Conservation (phyloP, 2,329 filamentous ascomycete species). For the Penicillium hesseltinei region DNA sequence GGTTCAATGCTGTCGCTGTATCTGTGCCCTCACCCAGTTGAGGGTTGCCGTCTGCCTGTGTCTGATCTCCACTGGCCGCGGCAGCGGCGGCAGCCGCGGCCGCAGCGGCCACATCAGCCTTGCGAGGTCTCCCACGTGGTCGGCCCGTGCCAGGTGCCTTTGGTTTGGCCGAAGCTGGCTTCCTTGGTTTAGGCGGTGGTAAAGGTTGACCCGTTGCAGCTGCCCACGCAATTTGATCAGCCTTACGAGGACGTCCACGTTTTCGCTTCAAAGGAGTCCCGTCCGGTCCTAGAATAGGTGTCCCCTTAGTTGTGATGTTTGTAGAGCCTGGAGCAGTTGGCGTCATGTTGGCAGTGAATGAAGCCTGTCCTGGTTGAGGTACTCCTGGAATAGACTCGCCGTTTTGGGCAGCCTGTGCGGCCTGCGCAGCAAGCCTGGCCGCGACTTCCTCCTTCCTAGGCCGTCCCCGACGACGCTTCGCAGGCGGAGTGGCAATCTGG, state of each 20-base stretch:
- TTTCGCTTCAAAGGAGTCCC: slow-evolving; percentile 29
- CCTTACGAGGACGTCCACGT: slow-evolving; percentile 34
- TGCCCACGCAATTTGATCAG: slow-evolving; percentile 25
- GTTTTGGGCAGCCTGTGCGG: slow-evolving; percentile 17
- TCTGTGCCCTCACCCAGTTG: slow-evolving; percentile 10
- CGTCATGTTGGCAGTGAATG: slow-evolving; percentile 23
- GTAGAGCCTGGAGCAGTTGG: slow-evolving; percentile 12
- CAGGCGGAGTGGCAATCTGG: slow-evolving; percentile 7
- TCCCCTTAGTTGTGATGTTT: slow-evolving; percentile 4
- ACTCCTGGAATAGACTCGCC: slow-evolving; percentile 15
- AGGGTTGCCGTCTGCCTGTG: slow-evolving; percentile 8
- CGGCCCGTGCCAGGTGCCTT: slow-evolving; percentile 30
- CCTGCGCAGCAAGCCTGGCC: slow-evolving; percentile 20
- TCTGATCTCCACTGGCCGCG: slow-evolving; percentile 21
- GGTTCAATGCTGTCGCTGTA: slow-evolving; percentile 11
- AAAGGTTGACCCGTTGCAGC: slow-evolving; percentile 20
- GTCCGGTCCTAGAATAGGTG: slow-evolving; percentile 22
- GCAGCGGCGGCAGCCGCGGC: slow-evolving; percentile 26
- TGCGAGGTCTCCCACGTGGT: slow-evolving; percentile 35
- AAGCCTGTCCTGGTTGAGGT: slow-evolving; percentile 20
- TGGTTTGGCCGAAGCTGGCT: slow-evolving; percentile 19
- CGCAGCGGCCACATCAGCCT: slow-evolving; percentile 33
- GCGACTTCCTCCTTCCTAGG: slow-evolving; percentile 28
- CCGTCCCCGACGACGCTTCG: slow-evolving; percentile 24
- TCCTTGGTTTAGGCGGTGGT: slow-evolving; percentile 13